phyloP scores from a whole-genome alignment of 2,329 filamentous ascomycete species.

The Aspergillus fijiensis region DNA sequence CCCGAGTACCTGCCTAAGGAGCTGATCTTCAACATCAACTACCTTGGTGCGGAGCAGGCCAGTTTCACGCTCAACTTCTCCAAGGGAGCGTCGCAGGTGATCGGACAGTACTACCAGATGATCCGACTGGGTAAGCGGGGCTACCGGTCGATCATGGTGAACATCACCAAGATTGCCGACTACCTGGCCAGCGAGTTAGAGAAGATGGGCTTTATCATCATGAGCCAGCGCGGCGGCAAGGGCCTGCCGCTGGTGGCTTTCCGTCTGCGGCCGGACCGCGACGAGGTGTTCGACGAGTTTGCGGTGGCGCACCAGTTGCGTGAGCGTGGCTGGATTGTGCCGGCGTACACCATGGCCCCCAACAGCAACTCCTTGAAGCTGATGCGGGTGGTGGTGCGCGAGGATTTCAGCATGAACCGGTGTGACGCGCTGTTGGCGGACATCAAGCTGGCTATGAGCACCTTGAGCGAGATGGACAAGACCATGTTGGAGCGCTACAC shows the following conservation, averaged over 20 bases:
- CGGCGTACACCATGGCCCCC: slow-evolving; percentile 96
- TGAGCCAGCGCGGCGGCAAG: slow-evolving; percentile 74
- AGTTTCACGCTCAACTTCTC: slow-evolving; percentile 98
- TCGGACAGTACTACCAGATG: slow-evolving; percentile 96
- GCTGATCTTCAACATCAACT: slow-evolving; percentile 99
- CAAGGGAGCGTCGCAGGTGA: slow-evolving; percentile 90
- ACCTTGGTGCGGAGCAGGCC: slow-evolving; percentile 90
- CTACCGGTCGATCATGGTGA: slow-evolving; percentile 90
- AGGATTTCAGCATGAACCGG: slow-evolving; percentile 81
- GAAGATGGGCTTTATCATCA: slow-evolving; percentile 77
- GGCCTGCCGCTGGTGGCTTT: slow-evolving; percentile 91
- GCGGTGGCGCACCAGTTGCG: slow-evolving; percentile 81
- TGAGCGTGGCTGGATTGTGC: slow-evolving; percentile 86
- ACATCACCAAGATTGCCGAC: slow-evolving; percentile 85
- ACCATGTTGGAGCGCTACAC: slow-evolving; percentile 68
- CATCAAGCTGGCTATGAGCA: slow-evolving; percentile 71
- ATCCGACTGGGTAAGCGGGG: slow-evolving; percentile 91
- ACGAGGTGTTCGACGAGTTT: slow-evolving; percentile 69
- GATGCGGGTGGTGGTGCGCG: slow-evolving; percentile 86
- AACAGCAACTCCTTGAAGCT: slow-evolving; percentile 81
- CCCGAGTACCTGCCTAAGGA: slow-evolving; percentile 83
- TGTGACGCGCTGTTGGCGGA: slow-evolving; percentile 78
- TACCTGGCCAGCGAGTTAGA: slow-evolving; percentile 75
- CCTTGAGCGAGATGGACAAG: slow-evolving; percentile 72
- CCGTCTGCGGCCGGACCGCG: slow-evolving; percentile 62